Evolutionary conservation across 306 rosid genomes (phyloP).

Genomic region (Trifolium dubium): DNA sequence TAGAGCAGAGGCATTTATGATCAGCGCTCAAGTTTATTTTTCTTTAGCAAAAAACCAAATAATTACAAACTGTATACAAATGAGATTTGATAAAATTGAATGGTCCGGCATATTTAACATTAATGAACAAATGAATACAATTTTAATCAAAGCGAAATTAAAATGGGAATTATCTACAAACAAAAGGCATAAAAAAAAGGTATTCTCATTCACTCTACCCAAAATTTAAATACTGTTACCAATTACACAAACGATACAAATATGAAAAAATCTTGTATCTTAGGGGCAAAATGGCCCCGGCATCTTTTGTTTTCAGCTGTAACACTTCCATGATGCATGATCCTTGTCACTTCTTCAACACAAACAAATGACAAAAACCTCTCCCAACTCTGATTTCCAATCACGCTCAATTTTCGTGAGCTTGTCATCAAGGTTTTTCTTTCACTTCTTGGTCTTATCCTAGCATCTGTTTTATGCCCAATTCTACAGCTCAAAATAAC

Average conservation of each 20-base stretch:
- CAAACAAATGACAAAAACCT: constrained; percentile 8
- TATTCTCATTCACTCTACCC: background rate
- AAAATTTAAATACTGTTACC: background rate
- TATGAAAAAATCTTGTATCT: background rate
- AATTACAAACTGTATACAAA: background rate
- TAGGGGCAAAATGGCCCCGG: background rate
- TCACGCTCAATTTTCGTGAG: background rate
- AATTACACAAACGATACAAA: background rate
- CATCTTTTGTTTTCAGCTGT: background rate
- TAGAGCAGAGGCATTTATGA: background rate
- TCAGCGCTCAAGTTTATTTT: background rate
- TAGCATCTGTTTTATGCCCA: constrained; percentile 1
- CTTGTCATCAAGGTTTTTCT: background rate
- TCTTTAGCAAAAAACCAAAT: background rate
- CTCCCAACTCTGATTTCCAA: background rate
- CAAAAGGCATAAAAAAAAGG: background rate
- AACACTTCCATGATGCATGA: constrained; percentile 11
- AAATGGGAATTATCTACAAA: background rate
- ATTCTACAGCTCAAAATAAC: constrained; percentile 45
- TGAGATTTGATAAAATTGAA: background rate
- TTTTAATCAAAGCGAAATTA: background rate
- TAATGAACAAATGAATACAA: background rate
- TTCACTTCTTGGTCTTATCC: background rate
- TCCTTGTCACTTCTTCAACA: constrained; percentile 14
- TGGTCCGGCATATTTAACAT: background rate